Conservation (phyloP, 2,329 filamentous ascomycete genomes). For the Zymoseptoria ardabiliae region DNA sequence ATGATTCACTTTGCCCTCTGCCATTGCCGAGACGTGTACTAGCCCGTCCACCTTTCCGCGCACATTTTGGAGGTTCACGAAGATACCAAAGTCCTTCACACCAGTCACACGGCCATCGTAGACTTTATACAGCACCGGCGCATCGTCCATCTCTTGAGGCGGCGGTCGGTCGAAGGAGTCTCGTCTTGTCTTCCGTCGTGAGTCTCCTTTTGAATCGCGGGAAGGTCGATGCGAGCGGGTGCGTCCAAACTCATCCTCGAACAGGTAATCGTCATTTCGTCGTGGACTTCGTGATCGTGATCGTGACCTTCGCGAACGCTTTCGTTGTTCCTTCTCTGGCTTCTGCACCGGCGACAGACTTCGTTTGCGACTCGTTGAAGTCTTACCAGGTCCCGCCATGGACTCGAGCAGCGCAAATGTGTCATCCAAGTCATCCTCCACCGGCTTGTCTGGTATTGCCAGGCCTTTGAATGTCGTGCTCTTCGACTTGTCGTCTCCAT, state of each 20-base stretch:
- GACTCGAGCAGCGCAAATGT: slow-evolving; percentile 87
- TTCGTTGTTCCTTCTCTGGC: slow-evolving; percentile 29
- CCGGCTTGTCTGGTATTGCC: slow-evolving; percentile 68
- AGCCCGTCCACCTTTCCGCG: slow-evolving; percentile 84
- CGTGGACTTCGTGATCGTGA: slow-evolving; percentile 41
- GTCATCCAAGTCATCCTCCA: slow-evolving; percentile 65
- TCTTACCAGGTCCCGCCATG: slow-evolving; percentile 61
- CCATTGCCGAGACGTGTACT: slow-evolving; percentile 86
- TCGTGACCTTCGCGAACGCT: slow-evolving; percentile 37
- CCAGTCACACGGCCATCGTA: slow-evolving; percentile 88
- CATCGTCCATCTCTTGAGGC: slow-evolving; percentile 69
- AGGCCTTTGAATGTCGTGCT: slow-evolving; percentile 85
- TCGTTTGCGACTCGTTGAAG: slow-evolving; percentile 49
- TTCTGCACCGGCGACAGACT: slow-evolving; percentile 50
- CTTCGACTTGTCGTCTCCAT: slow-evolving; percentile 55
- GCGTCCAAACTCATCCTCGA: slow-evolving; percentile 54
- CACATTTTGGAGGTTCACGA: slow-evolving; percentile 85
- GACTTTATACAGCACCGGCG: slow-evolving; percentile 74
- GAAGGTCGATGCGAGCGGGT: slow-evolving; percentile 36
- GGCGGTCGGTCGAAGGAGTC: slow-evolving; percentile 60
- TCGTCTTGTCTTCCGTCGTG: slow-evolving; percentile 42
- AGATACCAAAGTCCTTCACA: slow-evolving; percentile 90
- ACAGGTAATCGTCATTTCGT: slow-evolving; percentile 45
- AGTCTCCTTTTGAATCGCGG: slow-evolving; percentile 31
- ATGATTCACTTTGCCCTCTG: slow-evolving; percentile 80